Base-by-base conservation (phyloP, 2,329 filamentous ascomycete species). In the Ceratocystis smalleyi region DNA sequence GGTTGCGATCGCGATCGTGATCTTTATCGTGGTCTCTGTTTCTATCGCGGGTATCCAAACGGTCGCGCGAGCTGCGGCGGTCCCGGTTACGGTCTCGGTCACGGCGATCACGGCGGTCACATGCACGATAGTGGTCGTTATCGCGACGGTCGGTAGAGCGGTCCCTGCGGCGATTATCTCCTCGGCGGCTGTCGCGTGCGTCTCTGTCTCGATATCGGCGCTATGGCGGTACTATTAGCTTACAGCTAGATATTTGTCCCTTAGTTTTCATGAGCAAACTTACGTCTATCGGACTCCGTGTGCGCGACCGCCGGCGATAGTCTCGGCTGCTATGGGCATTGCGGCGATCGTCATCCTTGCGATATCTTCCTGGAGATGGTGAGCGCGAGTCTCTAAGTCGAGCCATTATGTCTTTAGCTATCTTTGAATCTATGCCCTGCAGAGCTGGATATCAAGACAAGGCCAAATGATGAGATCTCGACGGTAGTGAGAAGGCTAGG, bases 331-430 rank as follows among this genome's bases (percentile, higher is more conserved):
- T 76, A 65, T 76, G 75, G 68, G 77, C 76, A 71, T 78, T 76
- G 67, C 78, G 75, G 68, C 79, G 78, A 69, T 79, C 77, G 74
- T 81, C 80, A 75, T 81, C 79, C 75, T 84, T 81, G 71, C 80
- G 81, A 72, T 76, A 65, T 67, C 67, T 68, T 68, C 67, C 67
- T 68, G 83, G 77, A 83, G 87, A 77, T 88, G 88, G 89, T 91
- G 88, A 92, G 88, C 88, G 81, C 77, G 81, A 82, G 79, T 82
- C 81, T 81, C 79, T 83, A 77, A 78, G 81, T 76, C 81, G 81
- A 82, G 80, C 81, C 81, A 84, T 84, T 69, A 69, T 73, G 64
- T 63, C 43, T 60, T 57, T 32, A 30, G 49, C 32, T 45, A 32
- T 61, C 43, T 72, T 71, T 40, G 35, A 24, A 40, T 47, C 40